Evolutionary conservation across 306 rosid species (phyloP).

Genomic region (Rubus parviflorus): DNA sequence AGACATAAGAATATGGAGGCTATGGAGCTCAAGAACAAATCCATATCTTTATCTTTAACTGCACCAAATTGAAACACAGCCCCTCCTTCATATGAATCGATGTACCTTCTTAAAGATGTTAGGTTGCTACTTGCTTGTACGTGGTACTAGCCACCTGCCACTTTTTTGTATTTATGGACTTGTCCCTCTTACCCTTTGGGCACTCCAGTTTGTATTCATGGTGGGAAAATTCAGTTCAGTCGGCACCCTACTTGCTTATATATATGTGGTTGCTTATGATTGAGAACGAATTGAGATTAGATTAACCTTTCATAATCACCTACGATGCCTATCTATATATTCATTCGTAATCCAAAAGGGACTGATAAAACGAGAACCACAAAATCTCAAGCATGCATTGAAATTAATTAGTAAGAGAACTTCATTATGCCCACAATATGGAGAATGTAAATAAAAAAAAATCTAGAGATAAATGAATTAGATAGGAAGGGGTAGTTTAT

Average conservation of each 20-base stretch:
- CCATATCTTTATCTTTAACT: conserved; percentile 1
- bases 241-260: background rate
- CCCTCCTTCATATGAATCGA: background rate
- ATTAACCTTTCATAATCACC: no score
- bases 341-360: background rate
- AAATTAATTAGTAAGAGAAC: background rate
- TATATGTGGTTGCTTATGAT: no score
- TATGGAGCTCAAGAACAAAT: background rate
- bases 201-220: background rate
- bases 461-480: background rate
- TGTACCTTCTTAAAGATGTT: no score
- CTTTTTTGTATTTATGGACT: no score
- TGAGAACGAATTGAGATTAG: background rate
- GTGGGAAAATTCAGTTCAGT: background rate
- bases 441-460: background rate
- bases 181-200: background rate
- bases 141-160: no score
- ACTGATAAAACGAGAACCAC: background rate
- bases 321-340: no score
- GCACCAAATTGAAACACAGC: background rate
- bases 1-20: background rate
- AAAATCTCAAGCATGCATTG: background rate
- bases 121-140: no score
- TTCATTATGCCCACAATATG: no score
- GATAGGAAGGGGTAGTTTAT: conserved; percentile 6